These are phyloP conservation scores for Sarcomyxa edulis DNA, from an alignment of 768 basidiomycete genomes.

Conservation along the genomic window DNA sequence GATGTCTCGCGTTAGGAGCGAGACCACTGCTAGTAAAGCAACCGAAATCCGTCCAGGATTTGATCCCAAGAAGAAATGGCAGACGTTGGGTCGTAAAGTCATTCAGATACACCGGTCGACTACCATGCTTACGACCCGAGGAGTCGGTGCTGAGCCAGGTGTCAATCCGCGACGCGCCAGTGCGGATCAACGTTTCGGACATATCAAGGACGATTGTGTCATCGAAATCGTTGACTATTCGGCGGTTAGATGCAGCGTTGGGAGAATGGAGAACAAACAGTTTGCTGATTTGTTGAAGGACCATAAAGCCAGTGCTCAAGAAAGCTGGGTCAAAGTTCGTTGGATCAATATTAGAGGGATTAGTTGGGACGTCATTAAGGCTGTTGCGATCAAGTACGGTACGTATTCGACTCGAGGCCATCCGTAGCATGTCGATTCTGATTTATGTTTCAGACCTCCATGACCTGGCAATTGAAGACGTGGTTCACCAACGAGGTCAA, in stretches of 20 bases:
- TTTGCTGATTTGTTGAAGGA: conserved; percentile 54
- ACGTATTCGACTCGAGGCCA: conserved; percentile 11
- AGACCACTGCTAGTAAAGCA: conserved; percentile 3
- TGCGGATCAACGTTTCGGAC: conserved; percentile 49
- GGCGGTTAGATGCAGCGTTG: conserved; percentile 43
- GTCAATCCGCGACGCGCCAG: conserved; percentile 59
- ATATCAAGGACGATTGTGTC: conserved; percentile 53
- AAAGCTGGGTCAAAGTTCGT: conserved; percentile 62
- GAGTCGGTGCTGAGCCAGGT: conserved; percentile 66
- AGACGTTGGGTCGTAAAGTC: conserved; percentile 51
- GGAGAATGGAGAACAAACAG: conserved; percentile 53
- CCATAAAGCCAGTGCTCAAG: conserved; percentile 35
- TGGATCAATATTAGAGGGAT: conserved; percentile 72
- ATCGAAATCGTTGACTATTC: conserved; percentile 71
- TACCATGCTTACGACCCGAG: conserved; percentile 24
- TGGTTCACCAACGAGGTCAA: conserved; percentile 50
- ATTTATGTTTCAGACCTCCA: conserved; percentile 46
- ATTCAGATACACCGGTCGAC: conserved; percentile 59
- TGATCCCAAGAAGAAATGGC: conserved; percentile 48
- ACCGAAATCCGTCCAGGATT: conserved; percentile 14
- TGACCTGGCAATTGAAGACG: conserved; percentile 67
- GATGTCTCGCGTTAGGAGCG: background rate
- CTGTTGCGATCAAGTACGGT: conserved; percentile 62
- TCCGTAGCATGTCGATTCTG: background rate
- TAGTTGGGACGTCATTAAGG: conserved; percentile 71